Percentiles rank a stretch among this genome's conserved stretches.
Conservation (phyloP, 2,329 filamentous ascomycete genomes). For the Aspergillus hortae region DNA sequence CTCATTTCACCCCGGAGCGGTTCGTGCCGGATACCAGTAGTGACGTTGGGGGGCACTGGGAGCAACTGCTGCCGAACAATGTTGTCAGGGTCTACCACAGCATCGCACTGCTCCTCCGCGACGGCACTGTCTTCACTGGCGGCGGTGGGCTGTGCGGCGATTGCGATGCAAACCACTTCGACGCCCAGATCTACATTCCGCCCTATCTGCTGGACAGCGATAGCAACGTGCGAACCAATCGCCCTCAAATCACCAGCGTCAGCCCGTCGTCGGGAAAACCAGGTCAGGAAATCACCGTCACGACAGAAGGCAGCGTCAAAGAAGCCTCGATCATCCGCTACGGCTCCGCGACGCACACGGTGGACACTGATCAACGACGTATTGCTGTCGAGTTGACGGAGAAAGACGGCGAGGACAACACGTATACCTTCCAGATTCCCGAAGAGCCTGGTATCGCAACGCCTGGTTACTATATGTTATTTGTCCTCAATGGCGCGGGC, state of each 20-base stretch:
- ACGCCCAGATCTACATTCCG: slow-evolving; percentile 55
- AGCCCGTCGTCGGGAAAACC: not conserved
- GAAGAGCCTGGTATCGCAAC: slow-evolving; percentile 48
- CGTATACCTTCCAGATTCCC: slow-evolving; percentile 31
- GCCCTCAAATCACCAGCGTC: slow-evolving; percentile 2
- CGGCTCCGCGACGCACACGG: slow-evolving; percentile 51
- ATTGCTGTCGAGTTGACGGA: slow-evolving; percentile 38
- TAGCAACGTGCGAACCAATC: not conserved
- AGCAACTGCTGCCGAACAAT: slow-evolving; percentile 12
- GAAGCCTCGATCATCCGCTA: slow-evolving; percentile 46
- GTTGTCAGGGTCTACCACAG: slow-evolving; percentile 45
- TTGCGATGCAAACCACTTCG: slow-evolving; percentile 49
- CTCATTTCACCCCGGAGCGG: slow-evolving; percentile 44
- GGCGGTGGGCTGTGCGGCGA: slow-evolving; percentile 54
- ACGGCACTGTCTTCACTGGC: slow-evolving; percentile 50
- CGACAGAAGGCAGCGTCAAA: slow-evolving; percentile 5
- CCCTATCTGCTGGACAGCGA: slow-evolving; percentile 49
- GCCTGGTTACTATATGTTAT: slow-evolving; percentile 55
- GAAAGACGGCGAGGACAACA: not conserved
- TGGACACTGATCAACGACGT: slow-evolving; percentile 59
- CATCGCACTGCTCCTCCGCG: slow-evolving; percentile 47
- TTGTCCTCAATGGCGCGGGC: slow-evolving; percentile 42
- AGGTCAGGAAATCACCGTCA: not conserved
- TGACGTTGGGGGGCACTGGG: not conserved
- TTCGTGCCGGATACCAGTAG: slow-evolving; percentile 43